Percentiles rank a stretch among this genome's conserved stretches.
Conservation (phyloP, 768 basidiomycete species). For the Auriculariales sp. region DNA sequence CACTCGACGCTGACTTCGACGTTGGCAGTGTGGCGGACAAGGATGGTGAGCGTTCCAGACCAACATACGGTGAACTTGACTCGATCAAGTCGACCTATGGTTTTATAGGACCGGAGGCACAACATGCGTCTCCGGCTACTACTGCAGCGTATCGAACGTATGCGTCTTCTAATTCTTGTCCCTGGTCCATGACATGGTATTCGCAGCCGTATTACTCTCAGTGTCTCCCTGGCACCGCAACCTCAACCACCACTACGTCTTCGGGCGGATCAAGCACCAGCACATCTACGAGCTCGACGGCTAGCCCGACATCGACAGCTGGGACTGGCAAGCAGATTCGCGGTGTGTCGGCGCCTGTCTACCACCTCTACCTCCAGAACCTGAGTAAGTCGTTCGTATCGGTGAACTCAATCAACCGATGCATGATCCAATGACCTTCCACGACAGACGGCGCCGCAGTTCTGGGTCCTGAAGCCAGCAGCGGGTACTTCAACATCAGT, state of each 20-base stretch:
- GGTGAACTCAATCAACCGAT: too few species aligned
- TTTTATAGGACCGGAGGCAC: not conserved
- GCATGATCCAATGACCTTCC: too few species aligned
- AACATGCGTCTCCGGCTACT: not conserved
- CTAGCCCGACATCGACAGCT: slow-evolving; percentile 10
- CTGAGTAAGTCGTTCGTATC: slow-evolving; percentile 19
- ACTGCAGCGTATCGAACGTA: not conserved
- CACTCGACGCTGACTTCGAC: too few species aligned
- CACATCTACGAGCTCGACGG: slow-evolving; percentile 13
- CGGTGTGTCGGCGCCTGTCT: slow-evolving; percentile 35
- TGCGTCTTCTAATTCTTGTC: too few species aligned
- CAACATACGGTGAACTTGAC: too few species aligned
- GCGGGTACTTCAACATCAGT: slow-evolving; percentile 35
- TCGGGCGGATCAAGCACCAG: slow-evolving; percentile 22
- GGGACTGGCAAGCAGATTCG: slow-evolving; percentile 31
- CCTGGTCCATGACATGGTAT: too few species aligned
- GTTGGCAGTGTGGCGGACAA: not conserved
- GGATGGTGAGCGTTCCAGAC: not conserved
- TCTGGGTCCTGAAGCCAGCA: slow-evolving; percentile 37
- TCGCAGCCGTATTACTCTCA: not conserved
- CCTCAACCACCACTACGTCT: slow-evolving; percentile 15
- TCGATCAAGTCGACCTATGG: not conserved
- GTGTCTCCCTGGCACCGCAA: not conserved
- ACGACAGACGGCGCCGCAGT: slow-evolving; percentile 28
- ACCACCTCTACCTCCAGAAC: slow-evolving; percentile 42